A percentile compares a stretch with the other conserved stretches of the same genome.
Conservation (phyloP, 768 basidiomycete genomes). For the Hydnomerulius pinastri region DNA sequence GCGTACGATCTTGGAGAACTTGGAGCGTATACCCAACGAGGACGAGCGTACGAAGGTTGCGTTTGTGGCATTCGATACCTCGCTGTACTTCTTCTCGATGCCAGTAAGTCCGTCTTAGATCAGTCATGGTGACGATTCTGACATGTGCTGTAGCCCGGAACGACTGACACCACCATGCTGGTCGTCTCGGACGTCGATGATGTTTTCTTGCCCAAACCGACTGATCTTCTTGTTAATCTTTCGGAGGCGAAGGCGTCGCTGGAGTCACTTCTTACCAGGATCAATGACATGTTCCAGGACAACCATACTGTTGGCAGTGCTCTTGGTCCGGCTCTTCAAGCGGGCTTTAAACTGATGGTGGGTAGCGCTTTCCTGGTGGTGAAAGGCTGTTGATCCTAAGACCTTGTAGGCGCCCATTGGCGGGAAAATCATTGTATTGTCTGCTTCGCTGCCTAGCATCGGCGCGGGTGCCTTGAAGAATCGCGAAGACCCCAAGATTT, state of each 20-base stretch:
- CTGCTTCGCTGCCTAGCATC: conserved; percentile 81
- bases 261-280: conserved; percentile 76
- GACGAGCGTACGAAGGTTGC: conserved; percentile 91
- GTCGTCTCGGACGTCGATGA: conserved; percentile 97
- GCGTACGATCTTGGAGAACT: conserved; percentile 90
- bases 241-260: conserved; percentile 79
- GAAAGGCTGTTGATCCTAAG: background rate
- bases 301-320: conserved; percentile 92
- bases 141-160: conserved; percentile 50
- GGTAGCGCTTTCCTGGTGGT: conserved; percentile 9
- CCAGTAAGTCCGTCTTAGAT: conserved; percentile 42
- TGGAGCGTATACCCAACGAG: conserved; percentile 94
- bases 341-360: conserved; percentile 94
- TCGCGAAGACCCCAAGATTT: conserved; percentile 93
- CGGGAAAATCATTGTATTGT: conserved; percentile 89
- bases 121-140: conserved; percentile 1
- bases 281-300: conserved; percentile 99
- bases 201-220: conserved; percentile 96
- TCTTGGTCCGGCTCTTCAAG: conserved; percentile 91
- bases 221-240: conserved; percentile 93
- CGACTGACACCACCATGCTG: conserved; percentile 86
- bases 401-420: conserved; percentile 77
- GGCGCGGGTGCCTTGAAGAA: conserved; percentile 94
- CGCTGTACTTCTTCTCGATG: conserved; percentile 96
- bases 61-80: conserved; percentile 88